These are phyloP conservation scores for Colletotrichum liriopes DNA, from an alignment of 2,329 filamentous ascomycete species.

Conservation along the genomic window DNA sequence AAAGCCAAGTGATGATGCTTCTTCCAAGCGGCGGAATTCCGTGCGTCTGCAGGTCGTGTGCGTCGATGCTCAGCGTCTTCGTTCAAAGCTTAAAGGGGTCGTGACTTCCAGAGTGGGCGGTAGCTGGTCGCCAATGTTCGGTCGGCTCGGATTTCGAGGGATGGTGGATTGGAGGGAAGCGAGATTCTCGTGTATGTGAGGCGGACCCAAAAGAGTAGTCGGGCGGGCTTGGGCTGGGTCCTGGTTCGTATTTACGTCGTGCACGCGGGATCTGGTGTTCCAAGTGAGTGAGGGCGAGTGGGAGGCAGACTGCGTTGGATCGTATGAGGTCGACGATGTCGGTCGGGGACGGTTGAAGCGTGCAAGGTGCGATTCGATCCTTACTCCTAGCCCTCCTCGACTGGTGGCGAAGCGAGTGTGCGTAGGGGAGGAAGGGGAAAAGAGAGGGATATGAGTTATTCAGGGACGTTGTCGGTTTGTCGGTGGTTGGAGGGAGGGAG, in stretches of 20 bases:
- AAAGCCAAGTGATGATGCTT: constrained; percentile 17
- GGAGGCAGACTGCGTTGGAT: background rate
- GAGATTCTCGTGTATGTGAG: constrained; percentile 34
- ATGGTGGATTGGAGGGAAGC: constrained; percentile 16
- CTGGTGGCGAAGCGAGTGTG: constrained; percentile 32
- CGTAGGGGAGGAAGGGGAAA: constrained; percentile 1
- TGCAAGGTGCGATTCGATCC: constrained; percentile 2
- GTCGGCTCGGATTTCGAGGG: constrained; percentile 19
- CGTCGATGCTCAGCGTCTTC: background rate
- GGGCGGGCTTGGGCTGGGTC: background rate
- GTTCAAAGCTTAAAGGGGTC: background rate
- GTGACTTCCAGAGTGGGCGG: constrained; percentile 5
- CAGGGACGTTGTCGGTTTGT: constrained; percentile 18
- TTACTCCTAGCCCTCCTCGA: constrained; percentile 20
- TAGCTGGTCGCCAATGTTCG: constrained; percentile 15
- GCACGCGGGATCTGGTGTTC: background rate
- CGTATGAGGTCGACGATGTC: constrained; percentile 13
- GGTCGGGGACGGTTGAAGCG: background rate
- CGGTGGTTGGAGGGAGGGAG: constrained; percentile 5
- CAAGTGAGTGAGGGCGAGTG: background rate
- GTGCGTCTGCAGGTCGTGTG: constrained; percentile 7
- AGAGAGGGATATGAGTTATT: background rate
- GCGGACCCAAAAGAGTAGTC: constrained; percentile 5
- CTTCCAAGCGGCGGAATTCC: constrained; percentile 6
- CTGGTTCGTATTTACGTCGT: constrained; percentile 7